These are phyloP conservation scores for Hericium erinaceus DNA, from an alignment of 768 basidiomycete species.

Conservation along the genomic window DNA sequence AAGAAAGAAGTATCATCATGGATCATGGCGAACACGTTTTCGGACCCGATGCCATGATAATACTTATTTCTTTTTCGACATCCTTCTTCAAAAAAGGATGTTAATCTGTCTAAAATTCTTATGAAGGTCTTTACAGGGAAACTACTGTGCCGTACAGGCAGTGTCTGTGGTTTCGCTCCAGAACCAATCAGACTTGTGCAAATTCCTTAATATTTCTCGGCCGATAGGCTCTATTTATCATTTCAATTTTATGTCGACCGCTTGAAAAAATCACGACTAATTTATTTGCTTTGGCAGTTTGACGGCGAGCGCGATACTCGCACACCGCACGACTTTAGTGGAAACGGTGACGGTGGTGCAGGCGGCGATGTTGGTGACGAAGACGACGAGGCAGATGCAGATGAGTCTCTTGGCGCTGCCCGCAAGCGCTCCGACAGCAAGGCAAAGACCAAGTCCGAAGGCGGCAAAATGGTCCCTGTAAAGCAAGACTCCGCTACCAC, in stretches of 20 bases:
- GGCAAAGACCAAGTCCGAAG: constrained; percentile 8
- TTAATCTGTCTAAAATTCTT: too few relatives aligned
- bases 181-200: too few relatives aligned
- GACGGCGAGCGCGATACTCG: constrained; percentile 43
- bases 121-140: too few relatives aligned
- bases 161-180: too few relatives aligned
- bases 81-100: too few relatives aligned
- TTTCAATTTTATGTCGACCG: not conserved
- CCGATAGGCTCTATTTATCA: not conserved
- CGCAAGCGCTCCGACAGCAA: constrained; percentile 2
- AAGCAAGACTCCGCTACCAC: constrained; percentile 14
- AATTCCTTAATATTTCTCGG: too few relatives aligned
- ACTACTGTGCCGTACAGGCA: too few relatives aligned
- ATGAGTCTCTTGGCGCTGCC: not conserved
- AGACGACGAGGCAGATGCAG: constrained; percentile 17
- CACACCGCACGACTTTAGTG: constrained; percentile 40
- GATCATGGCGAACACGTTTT: too few relatives aligned
- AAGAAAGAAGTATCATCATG: too few relatives aligned
- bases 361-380: constrained; percentile 28
- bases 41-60: too few relatives aligned
- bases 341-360: constrained; percentile 21
- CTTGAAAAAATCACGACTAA: too few relatives aligned
- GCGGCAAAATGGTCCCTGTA: constrained; percentile 5
- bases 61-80: too few relatives aligned
- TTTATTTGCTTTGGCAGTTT: constrained; percentile 26